These are phyloP conservation scores for Tylopilus intermedius DNA, from an alignment of 768 basidiomycete species.

Conservation along the genomic window DNA sequence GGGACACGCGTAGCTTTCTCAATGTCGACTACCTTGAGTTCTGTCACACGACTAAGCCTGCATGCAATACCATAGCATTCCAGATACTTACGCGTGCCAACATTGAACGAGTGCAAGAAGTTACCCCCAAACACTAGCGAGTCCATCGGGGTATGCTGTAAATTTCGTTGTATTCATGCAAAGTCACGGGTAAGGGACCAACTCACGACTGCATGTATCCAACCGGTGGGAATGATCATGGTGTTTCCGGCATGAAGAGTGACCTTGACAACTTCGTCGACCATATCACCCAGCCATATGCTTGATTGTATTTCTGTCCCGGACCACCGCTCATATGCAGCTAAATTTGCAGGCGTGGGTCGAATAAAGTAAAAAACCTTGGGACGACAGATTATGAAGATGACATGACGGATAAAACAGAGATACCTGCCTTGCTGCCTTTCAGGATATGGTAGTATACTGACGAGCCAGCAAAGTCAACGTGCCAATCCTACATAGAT, in stretches of 20 bases:
- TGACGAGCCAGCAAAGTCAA: constrained; percentile 96
- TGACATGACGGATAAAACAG: neutral
- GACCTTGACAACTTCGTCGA: constrained; percentile 86
- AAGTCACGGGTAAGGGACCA: neutral
- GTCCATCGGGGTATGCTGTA: constrained; percentile 83
- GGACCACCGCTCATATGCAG: constrained; percentile 91
- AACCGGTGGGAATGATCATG: constrained; percentile 93
- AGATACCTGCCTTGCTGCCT: constrained; percentile 65
- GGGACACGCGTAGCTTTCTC: constrained; percentile 91
- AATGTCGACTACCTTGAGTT: constrained; percentile 84
- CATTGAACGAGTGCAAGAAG: constrained; percentile 90
- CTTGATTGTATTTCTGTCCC: constrained; percentile 84
- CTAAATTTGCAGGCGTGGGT: constrained; percentile 79
- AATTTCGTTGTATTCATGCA: constrained; percentile 1
- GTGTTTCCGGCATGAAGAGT: constrained; percentile 74
- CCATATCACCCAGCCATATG: constrained; percentile 90
- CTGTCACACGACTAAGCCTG: constrained; percentile 37
- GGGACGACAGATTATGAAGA: neutral
- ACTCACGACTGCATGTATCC: constrained; percentile 95
- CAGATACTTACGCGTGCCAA: constrained; percentile 66
- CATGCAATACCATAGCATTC: neutral
- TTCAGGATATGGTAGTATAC: constrained; percentile 95
- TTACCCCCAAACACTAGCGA: constrained; percentile 97
- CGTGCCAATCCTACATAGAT: constrained; percentile 81
- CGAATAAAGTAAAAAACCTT: constrained; percentile 94